Percentiles rank a stretch among this genome's conserved stretches.
Conservation (phyloP, 2,329 filamentous ascomycete species). For the Epichloe uncinata region DNA sequence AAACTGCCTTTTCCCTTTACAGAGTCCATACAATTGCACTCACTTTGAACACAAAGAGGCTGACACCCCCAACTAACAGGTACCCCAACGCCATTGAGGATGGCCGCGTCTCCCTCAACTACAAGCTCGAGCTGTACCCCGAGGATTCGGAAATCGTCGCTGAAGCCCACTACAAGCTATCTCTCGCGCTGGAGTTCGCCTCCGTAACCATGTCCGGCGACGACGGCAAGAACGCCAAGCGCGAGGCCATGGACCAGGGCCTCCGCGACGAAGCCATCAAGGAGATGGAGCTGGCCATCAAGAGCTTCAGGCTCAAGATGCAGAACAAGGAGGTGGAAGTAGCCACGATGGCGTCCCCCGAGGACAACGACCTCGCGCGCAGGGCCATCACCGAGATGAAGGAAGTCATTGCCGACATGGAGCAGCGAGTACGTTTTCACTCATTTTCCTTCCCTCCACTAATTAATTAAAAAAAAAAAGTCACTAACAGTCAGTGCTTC, state of each 20-base stretch:
- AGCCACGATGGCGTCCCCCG: slow-evolving; percentile 44
- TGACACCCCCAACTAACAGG: slow-evolving; percentile 21
- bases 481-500: not conserved
- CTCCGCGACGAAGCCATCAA: slow-evolving; percentile 57
- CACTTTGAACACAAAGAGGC: not conserved
- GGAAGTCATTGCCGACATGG: slow-evolving; percentile 67
- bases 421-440: slow-evolving; percentile 45
- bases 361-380: slow-evolving; percentile 51
- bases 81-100: slow-evolving; percentile 83
- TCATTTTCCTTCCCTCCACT: not conserved
- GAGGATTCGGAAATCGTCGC: slow-evolving; percentile 75
- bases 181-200: slow-evolving; percentile 85
- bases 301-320: slow-evolving; percentile 57
- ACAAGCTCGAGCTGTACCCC: slow-evolving; percentile 68
- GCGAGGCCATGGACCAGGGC: slow-evolving; percentile 47
- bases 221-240: slow-evolving; percentile 31
- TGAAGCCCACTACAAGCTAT: slow-evolving; percentile 93
- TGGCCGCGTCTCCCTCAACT: slow-evolving; percentile 59
- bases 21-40: not conserved
- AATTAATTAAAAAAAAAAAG: not conserved
- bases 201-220: slow-evolving; percentile 54
- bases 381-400: slow-evolving; percentile 58
- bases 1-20: not conserved
- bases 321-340: slow-evolving; percentile 56
- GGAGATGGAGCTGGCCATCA: slow-evolving; percentile 62